phyloP scores from a whole-genome alignment of 1,284 basidiomycete genomes.

The Flammula alnicola region DNA sequence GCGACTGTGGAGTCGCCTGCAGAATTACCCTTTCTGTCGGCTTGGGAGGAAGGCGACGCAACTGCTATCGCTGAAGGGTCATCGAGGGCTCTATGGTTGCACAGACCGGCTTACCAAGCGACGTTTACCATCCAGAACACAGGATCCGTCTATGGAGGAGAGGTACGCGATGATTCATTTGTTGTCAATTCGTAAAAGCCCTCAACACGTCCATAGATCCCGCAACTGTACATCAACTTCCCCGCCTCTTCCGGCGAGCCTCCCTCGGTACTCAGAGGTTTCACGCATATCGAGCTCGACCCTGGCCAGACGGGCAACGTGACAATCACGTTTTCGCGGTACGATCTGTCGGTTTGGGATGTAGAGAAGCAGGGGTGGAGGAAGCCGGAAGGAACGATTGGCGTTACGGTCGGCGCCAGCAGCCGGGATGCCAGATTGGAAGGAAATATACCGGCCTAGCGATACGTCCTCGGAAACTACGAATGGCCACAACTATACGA shows the following conservation, averaged over 20 bases:
- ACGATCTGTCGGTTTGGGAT: constrained; percentile 69
- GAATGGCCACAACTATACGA: no score
- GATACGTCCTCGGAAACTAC: no score
- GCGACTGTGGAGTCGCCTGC: constrained; percentile 32
- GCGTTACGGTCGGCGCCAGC: constrained; percentile 55
- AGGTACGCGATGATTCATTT: constrained; percentile 38
- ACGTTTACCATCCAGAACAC: constrained; percentile 65
- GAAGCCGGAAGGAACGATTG: constrained; percentile 49
- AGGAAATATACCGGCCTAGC: no score
- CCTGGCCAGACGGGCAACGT: constrained; percentile 52
- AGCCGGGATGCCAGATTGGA: constrained; percentile 48
- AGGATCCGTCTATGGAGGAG: constrained; percentile 56
- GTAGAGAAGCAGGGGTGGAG: constrained; percentile 55
- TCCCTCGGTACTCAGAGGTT: constrained; percentile 67
- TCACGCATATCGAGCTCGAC: constrained; percentile 57
- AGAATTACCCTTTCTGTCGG: constrained; percentile 44
- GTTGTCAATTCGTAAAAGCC: constrained; percentile 3
- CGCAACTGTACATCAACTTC: constrained; percentile 69
- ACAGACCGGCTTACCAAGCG: constrained; percentile 62
- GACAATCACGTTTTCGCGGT: constrained; percentile 62
- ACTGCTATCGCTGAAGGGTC: constrained; percentile 53
- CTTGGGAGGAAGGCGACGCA: constrained; percentile 59
- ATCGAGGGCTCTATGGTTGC: constrained; percentile 65
- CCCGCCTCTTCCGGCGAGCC: constrained; percentile 60
- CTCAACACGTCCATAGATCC: constrained; percentile 42